Evolutionary conservation across 371 early-diverging fungal species (phyloP).

Genomic region (Syncephalis plumigaleata): DNA sequence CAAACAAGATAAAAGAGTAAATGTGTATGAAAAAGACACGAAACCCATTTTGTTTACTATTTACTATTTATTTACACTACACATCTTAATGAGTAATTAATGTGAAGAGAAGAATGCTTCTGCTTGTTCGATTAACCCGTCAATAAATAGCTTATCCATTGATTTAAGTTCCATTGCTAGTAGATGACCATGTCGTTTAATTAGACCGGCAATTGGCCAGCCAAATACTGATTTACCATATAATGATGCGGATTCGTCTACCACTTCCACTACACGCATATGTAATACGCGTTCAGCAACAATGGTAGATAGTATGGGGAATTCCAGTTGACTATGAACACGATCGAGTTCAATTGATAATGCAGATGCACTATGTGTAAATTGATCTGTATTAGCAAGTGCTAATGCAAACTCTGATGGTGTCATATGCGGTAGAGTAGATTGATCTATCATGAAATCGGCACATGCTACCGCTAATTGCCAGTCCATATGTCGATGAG

Average conservation of each 20-base stretch:
- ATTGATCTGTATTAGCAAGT: not conserved
- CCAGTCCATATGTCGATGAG: too few relatives aligned
- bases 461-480: too few relatives aligned
- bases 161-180: conserved; percentile 48
- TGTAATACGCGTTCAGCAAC: conserved; percentile 22
- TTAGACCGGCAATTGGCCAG: conserved; percentile 45
- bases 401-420: conserved; percentile 25
- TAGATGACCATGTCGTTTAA: conserved; percentile 24
- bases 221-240: conserved; percentile 46
- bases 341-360: not conserved
- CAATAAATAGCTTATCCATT: too few relatives aligned
- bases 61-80: too few relatives aligned
- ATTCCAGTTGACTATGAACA: conserved; percentile 12
- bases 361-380: not conserved
- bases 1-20: too few relatives aligned
- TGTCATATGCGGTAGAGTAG: conserved; percentile 15
- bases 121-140: too few relatives aligned
- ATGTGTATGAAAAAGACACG: too few relatives aligned
- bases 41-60: too few relatives aligned
- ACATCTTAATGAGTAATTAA: too few relatives aligned
- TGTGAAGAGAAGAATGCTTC: too few relatives aligned
- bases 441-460: too few relatives aligned
- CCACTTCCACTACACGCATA: conserved; percentile 43
- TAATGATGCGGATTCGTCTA: conserved; percentile 50
- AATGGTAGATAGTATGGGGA: conserved; percentile 24